Conservation (phyloP, 106 monocot genomes). For the Vanilla planifolia region DNA sequence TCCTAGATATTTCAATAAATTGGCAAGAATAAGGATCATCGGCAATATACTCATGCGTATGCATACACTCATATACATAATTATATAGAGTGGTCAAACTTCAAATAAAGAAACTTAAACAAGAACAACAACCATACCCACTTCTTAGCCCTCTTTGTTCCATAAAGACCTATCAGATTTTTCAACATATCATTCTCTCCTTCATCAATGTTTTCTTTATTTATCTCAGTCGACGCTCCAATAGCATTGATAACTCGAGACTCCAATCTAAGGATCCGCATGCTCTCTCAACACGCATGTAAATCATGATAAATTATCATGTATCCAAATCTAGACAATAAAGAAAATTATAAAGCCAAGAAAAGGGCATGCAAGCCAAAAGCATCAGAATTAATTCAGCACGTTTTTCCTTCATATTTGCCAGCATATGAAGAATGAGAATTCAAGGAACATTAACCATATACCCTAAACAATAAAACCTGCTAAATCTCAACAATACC, state of each 20-base stretch:
- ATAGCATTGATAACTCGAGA: slow-evolving; percentile 21
- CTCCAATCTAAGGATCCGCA: slow-evolving; percentile 63
- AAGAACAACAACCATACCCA: slow-evolving; percentile 38
- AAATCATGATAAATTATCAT: not conserved
- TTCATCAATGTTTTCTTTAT: slow-evolving; percentile 18
- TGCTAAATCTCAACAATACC: too few relatives aligned
- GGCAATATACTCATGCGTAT: too few relatives aligned
- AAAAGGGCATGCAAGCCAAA: not conserved
- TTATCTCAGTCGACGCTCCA: slow-evolving; percentile 18
- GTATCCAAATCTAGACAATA: not conserved
- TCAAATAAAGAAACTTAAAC: not conserved
- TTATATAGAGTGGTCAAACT: too few relatives aligned
- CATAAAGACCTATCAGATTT: slow-evolving; percentile 41
- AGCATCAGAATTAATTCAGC: not conserved
- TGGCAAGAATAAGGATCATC: too few relatives aligned
- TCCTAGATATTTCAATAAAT: too few relatives aligned
- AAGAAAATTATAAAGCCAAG: not conserved
- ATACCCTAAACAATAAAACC: too few relatives aligned
- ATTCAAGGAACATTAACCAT: not conserved
- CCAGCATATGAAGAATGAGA: not conserved
- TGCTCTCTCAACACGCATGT: not conserved
- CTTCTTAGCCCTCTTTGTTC: slow-evolving; percentile 40
- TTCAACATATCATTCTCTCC: slow-evolving; percentile 11
- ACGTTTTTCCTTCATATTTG: not conserved
- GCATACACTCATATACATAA: too few relatives aligned